Evolutionary conservation across 2,329 filamentous ascomycete genomes (phyloP).

Genomic region (Fusarium sp.): DNA sequence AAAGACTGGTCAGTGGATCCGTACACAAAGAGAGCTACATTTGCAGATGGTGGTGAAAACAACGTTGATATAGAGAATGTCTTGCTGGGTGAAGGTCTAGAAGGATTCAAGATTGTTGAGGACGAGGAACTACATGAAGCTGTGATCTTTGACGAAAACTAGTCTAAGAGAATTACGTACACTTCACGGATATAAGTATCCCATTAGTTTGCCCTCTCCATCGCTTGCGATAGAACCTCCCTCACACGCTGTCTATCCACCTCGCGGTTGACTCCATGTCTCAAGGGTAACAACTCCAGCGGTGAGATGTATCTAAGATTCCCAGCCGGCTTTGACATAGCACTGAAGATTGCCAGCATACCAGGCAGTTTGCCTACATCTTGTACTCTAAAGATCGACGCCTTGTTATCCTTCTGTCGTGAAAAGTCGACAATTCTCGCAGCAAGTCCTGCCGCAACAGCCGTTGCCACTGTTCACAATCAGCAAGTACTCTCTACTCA

Average conservation of each 20-base stretch:
- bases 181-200: no score
- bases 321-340: not conserved
- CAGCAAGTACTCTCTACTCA: fast-evolving
- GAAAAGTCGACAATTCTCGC: fast-evolving
- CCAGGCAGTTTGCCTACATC: not conserved
- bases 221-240: not conserved
- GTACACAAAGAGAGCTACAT: not conserved
- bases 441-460: fast-evolving
- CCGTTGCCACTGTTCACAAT: not conserved
- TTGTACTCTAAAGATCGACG: fast-evolving
- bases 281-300: fast-evolving
- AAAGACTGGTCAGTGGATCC: not conserved
- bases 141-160: not conserved
- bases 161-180: no score
- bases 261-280: not conserved
- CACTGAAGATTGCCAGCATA: fast-evolving
- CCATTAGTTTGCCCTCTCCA: not conserved
- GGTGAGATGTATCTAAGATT: not conserved
- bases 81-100: fast-evolving
- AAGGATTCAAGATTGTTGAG: not conserved
- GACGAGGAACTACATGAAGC: not conserved
- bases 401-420: not conserved
- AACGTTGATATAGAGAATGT: not conserved
- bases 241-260: not conserved
- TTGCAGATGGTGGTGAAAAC: not conserved